Percentiles rank a stretch among this genome's conserved stretches.
These are phyloP conservation scores for Bombardia bombarda DNA, from an alignment of 495 filamentous ascomycete genomes.

Conservation along the genomic window DNA sequence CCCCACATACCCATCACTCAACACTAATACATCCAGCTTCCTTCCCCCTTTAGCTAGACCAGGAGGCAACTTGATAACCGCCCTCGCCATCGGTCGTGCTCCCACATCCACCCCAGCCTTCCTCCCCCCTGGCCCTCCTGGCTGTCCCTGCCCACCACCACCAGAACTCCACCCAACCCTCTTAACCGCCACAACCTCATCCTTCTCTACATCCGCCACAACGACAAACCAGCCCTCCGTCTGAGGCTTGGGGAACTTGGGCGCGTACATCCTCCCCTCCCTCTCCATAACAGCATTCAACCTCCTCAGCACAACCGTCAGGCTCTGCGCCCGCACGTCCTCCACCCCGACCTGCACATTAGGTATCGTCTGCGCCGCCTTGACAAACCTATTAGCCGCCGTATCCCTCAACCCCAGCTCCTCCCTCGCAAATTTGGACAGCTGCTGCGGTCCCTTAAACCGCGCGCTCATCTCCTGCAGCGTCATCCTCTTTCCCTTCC, in stretches of 20 bases:
- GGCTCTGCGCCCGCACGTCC: constrained; percentile 46
- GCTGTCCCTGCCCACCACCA: constrained; percentile 3
- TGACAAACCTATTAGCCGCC: constrained; percentile 40
- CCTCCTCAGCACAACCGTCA: constrained; percentile 58
- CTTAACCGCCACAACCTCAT: constrained; percentile 80
- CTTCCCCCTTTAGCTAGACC: constrained; percentile 18
- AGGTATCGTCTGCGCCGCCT: constrained; percentile 55
- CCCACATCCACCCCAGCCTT: constrained; percentile 18
- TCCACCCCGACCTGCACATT: constrained; percentile 56
- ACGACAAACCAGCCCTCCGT: constrained; percentile 90
- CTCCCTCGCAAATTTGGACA: constrained; percentile 30
- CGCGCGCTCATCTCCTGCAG: constrained; percentile 29
- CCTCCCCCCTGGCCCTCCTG: too few relatives aligned
- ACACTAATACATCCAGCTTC: constrained; percentile 60
- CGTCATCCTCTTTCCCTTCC: constrained; percentile 26
- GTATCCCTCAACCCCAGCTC: constrained; percentile 26
- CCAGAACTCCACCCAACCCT: constrained; percentile 61
- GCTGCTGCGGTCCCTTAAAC: constrained; percentile 27
- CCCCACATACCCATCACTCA: constrained; percentile 82
- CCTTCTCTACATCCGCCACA: constrained; percentile 52
- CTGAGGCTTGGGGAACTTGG: constrained; percentile 87
- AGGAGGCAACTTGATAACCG: constrained; percentile 56
- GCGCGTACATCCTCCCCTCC: constrained; percentile 71
- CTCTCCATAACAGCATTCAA: constrained; percentile 54
- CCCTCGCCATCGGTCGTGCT: constrained; percentile 36